Conservation (phyloP, 495 filamentous ascomycete species). For the Talaromyces proteolyticus region DNA sequence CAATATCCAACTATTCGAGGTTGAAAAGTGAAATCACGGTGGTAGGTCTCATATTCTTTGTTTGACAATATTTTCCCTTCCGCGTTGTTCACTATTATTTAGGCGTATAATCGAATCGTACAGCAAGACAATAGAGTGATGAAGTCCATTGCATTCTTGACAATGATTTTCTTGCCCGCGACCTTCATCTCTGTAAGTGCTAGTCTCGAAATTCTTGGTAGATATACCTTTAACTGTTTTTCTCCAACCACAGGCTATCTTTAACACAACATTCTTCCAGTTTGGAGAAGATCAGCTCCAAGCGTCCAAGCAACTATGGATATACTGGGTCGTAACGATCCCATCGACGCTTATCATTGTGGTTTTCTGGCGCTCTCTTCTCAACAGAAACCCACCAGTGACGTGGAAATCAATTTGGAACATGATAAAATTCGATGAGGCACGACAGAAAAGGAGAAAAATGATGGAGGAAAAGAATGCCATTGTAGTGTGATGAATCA, state of each 20-base stretch:
- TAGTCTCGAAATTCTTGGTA: neutral
- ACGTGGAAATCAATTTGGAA: neutral
- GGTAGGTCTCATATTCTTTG: constrained; percentile 10
- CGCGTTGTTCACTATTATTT: constrained; percentile 28
- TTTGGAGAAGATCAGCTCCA: constrained; percentile 8
- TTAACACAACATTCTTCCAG: constrained; percentile 32
- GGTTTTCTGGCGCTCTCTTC: neutral
- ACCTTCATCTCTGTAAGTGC: constrained; percentile 27
- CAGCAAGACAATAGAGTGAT: constrained; percentile 29
- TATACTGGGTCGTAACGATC: constrained; percentile 6
- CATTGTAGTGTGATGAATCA: neutral
- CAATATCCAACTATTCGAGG: constrained; percentile 31
- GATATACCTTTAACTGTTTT: neutral
- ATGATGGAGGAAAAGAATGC: neutral
- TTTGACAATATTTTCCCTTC: constrained; percentile 26
- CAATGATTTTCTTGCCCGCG: constrained; percentile 28
- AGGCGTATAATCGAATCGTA: constrained; percentile 19
- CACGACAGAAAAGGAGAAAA: neutral
- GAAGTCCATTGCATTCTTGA: constrained; percentile 27
- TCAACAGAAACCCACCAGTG: constrained; percentile 1
- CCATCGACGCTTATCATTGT: constrained; percentile 4
- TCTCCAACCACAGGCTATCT: constrained; percentile 15
- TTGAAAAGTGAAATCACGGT: constrained; percentile 41
- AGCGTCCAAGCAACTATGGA: constrained; percentile 6
- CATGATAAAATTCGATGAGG: neutral